phyloP scores from a whole-genome alignment of 192 early-diverging fungal species.

The Coemansia sp. region DNA sequence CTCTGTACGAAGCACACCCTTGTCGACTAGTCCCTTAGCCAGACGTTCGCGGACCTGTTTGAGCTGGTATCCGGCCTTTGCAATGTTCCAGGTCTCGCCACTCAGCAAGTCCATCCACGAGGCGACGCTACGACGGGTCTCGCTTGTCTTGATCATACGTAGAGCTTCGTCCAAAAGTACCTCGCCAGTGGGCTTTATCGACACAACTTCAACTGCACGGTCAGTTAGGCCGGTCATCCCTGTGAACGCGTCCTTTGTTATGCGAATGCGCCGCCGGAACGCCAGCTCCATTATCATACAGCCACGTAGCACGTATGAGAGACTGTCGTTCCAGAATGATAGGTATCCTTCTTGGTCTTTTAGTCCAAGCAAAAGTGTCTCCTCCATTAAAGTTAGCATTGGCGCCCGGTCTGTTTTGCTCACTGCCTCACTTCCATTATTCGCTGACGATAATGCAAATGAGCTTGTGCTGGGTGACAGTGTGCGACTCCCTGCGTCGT shows the following conservation, averaged over 20 bases:
- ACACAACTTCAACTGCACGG: constrained; percentile 81
- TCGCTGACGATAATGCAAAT: background rate
- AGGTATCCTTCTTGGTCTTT: constrained; percentile 95
- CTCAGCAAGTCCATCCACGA: constrained; percentile 98
- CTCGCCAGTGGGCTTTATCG: constrained; percentile 85
- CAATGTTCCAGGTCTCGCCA: constrained; percentile 99
- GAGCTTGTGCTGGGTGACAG: background rate
- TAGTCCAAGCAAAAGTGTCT: constrained; percentile 89
- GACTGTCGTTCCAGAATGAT: constrained; percentile 99
- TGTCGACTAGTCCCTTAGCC: constrained; percentile 98
- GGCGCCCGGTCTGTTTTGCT: constrained; percentile 58
- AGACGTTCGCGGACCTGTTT: constrained; percentile 98
- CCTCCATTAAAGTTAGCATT: constrained; percentile 93
- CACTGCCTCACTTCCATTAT: constrained; percentile 4
- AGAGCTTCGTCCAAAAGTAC: constrained; percentile 95
- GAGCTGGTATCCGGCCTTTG: constrained; percentile 95
- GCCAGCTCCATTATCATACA: constrained; percentile 97
- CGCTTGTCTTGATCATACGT: constrained; percentile 86
- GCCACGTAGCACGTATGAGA: constrained; percentile 93
- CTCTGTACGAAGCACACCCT: constrained; percentile 96
- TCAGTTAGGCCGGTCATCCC: constrained; percentile 72
- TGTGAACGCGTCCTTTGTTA: constrained; percentile 78
- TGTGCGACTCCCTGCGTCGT: background rate
- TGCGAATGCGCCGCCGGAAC: constrained; percentile 87
- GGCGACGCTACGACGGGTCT: constrained; percentile 73